Base-by-base conservation (phyloP, 208 protist species). In the Endotrypanum monterogeii region DNA sequence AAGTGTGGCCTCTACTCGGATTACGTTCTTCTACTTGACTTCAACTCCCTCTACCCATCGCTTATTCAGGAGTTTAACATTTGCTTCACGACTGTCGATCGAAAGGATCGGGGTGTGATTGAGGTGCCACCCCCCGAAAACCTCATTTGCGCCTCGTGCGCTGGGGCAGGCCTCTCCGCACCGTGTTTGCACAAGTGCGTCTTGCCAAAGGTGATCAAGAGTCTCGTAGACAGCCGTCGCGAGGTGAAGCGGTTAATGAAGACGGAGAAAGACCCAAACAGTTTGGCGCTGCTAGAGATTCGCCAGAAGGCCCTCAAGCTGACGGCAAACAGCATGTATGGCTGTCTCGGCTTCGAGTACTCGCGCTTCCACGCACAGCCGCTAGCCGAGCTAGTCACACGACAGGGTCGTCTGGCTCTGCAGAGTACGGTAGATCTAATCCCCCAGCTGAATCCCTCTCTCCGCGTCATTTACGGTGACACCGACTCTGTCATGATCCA, bases 1-100 rank as follows among this genome's bases (percentile, higher is more conserved):
- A 99, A 99, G 84, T 84, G 83, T 44, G 98, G 98, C 41, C 96
- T 99, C 61, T 99, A 99, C 86, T 98, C 99, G 37, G 98, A 98
- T 63, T 99, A 96, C 83, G 95, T 99, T 72, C 84, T 99, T 20
- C 85, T 99, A 18, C 92, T 99, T 20, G 99, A 99, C 86, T 99
- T 99, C 94, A 99, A 99, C 88, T 99, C 98, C 50, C 95, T 99
- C 35, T 99, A 99, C 91, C 99, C 99, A 61, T 99, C 98, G 28
- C 99, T 99, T 70, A 99, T 99, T 76, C 97, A 99, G 79, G 99
- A 99, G 88, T 99, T 99, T 86, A 99, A 99, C 89, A 97, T 99
- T 55, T 99, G 99, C 92, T 99, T 99, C 87, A 99, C 99, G 16
- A 99, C 99, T 0, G 89, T 99, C 30, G 76, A 94, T 52, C 79